phyloP scores from a whole-genome alignment of 2,329 filamentous ascomycete genomes.

The Diplodia corticola region DNA sequence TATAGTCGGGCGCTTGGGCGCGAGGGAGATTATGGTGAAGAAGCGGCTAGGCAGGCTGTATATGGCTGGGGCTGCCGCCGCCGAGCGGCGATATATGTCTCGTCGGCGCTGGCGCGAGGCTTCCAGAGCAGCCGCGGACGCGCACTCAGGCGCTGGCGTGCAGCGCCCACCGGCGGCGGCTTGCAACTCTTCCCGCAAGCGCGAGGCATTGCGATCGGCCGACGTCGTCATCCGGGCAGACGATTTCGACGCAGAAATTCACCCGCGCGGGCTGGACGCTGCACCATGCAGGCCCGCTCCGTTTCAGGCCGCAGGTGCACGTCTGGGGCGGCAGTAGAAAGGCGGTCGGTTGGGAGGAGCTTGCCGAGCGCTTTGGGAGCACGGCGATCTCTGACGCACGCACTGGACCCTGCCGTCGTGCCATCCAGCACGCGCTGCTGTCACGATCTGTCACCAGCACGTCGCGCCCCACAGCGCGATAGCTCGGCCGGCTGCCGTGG shows the following conservation, averaged over 20 bases:
- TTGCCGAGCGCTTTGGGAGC: conserved; percentile 10
- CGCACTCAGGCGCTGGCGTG: background rate
- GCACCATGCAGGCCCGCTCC: conserved; percentile 8
- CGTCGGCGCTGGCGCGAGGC: background rate
- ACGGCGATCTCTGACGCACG: background rate
- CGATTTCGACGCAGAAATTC: background rate
- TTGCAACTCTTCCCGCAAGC: conserved; percentile 7
- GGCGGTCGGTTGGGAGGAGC: background rate
- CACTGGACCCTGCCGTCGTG: background rate
- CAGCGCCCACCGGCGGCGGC: too few relatives aligned
- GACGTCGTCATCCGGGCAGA: conserved; percentile 13
- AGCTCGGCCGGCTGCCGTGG: background rate
- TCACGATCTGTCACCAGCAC: conserved; percentile 10
- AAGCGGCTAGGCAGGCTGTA: background rate
- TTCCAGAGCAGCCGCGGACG: background rate
- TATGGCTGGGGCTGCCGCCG: background rate
- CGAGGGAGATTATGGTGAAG: conserved; percentile 3
- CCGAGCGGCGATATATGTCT: conserved; percentile 5
- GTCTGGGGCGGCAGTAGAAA: conserved; percentile 1
- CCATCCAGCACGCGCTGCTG: conserved; percentile 9
- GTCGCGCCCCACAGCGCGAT: background rate
- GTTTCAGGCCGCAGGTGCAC: conserved; percentile 13
- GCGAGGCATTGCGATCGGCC: conserved; percentile 20
- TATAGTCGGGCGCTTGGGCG: conserved; percentile 1
- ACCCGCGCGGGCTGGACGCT: background rate